These are phyloP conservation scores for Globisporangium spinosum DNA, from an alignment of 352 stramenopile genomes.

Conservation along the genomic window DNA sequence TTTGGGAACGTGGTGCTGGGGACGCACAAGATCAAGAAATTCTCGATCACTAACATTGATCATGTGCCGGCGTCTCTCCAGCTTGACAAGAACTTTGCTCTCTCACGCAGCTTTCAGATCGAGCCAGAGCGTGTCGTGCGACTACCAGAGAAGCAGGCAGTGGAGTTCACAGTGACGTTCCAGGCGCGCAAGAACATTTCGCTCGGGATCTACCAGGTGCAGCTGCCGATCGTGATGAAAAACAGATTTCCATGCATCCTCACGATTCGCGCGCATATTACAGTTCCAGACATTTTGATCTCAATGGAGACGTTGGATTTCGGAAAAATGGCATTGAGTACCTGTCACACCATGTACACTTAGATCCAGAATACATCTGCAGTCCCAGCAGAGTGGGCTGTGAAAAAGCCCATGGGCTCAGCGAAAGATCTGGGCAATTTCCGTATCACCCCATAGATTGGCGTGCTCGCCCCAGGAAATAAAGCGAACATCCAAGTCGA, in stretches of 20 bases:
- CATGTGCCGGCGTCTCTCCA: conserved; percentile 83
- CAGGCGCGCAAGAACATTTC: conserved; percentile 83
- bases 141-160: conserved; percentile 82
- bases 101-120: conserved; percentile 85
- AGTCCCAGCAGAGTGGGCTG: conserved; percentile 87
- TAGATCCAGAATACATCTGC: conserved; percentile 90
- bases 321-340: conserved; percentile 84
- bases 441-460: conserved; percentile 64
- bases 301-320: conserved; percentile 88
- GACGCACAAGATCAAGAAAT: conserved; percentile 90
- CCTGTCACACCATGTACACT: conserved; percentile 85
- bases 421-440: conserved; percentile 82
- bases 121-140: conserved; percentile 93
- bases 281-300: conserved; percentile 87
- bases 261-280: conserved; percentile 86
- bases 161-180: conserved; percentile 91
- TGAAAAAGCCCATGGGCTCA: conserved; percentile 88
- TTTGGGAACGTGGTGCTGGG: conserved; percentile 93
- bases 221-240: conserved; percentile 87
- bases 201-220: conserved; percentile 71
- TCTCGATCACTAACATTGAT: conserved; percentile 91
- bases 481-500: conserved; percentile 89
- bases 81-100: conserved; percentile 91
- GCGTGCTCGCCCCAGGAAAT: conserved; percentile 66
- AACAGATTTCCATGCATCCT: conserved; percentile 88